Evolutionary conservation across 768 basidiomycete genomes (phyloP).

Genomic region (Xerocomellus intermedius): DNA sequence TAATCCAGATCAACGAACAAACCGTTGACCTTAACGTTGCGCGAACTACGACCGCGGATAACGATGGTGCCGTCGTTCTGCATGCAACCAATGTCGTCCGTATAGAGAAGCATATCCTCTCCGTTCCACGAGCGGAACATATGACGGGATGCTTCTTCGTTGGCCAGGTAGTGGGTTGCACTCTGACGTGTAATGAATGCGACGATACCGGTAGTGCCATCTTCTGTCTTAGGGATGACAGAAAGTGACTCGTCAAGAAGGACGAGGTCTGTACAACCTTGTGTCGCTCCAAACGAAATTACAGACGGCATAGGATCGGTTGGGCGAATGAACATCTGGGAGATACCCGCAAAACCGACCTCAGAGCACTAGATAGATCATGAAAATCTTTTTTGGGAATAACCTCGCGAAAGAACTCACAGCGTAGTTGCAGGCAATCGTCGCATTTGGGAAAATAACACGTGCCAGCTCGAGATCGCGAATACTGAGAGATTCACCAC

Average conservation of each 20-base stretch:
- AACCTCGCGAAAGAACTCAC: conserved; percentile 9
- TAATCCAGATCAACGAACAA: conserved; percentile 30
- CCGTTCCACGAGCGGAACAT: conserved; percentile 29
- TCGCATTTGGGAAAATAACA: conserved; percentile 23
- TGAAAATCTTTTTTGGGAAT: not conserved
- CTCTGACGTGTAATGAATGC: conserved; percentile 27
- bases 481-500: conserved; percentile 28
- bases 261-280: conserved; percentile 29
- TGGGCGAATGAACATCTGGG: conserved; percentile 30
- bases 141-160: conserved; percentile 26
- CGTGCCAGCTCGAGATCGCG: conserved; percentile 29
- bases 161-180: conserved; percentile 29
- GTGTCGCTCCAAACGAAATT: conserved; percentile 29
- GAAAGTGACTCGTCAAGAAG: conserved; percentile 25
- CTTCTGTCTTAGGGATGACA: conserved; percentile 18
- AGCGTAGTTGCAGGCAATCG: conserved; percentile 32
- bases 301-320: conserved; percentile 23
- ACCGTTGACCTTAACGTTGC: conserved; percentile 31
- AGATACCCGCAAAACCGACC: conserved; percentile 31
- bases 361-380: conserved; percentile 21
- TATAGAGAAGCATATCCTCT: conserved; percentile 26
- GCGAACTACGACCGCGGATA: conserved; percentile 29
- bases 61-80: conserved; percentile 27
- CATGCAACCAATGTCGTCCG: conserved; percentile 30
- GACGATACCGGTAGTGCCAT: conserved; percentile 28